A percentile compares a stretch with the other conserved stretches of the same genome.
Evolutionary conservation across 768 basidiomycete species (phyloP).

Genomic region (Pulveroboletus sp.): DNA sequence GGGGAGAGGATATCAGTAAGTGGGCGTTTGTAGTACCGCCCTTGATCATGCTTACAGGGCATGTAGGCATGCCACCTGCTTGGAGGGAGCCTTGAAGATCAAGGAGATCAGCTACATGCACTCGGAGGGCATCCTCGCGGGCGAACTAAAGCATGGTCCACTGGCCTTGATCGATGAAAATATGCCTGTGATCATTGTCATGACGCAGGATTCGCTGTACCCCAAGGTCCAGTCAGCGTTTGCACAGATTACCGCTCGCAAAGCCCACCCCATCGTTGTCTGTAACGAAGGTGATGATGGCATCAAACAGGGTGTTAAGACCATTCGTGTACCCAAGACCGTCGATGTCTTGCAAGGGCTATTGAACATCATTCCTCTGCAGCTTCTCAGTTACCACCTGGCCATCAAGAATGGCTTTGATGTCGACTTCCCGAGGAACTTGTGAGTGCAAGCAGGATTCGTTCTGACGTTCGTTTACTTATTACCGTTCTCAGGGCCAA

Average conservation of each 20-base stretch:
- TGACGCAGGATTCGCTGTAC: slow-evolving; percentile 98
- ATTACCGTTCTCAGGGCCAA: slow-evolving; percentile 50
- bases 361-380: slow-evolving; percentile 94
- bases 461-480: slow-evolving; percentile 4
- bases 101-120: slow-evolving; percentile 92
- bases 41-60: not conserved
- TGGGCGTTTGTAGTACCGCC: slow-evolving; percentile 1
- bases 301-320: slow-evolving; percentile 69
- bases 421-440: slow-evolving; percentile 96
- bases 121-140: slow-evolving; percentile 80
- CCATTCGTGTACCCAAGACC: slow-evolving; percentile 92
- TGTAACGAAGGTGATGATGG: slow-evolving; percentile 90
- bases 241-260: slow-evolving; percentile 94
- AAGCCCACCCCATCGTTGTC: slow-evolving; percentile 91
- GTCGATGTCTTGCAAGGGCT: slow-evolving; percentile 94
- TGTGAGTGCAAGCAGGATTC: slow-evolving; percentile 47
- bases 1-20: slow-evolving; percentile 96
- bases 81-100: slow-evolving; percentile 98
- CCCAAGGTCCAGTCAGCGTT: slow-evolving; percentile 98
- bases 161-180: slow-evolving; percentile 97
- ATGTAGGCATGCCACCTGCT: slow-evolving; percentile 82
- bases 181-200: slow-evolving; percentile 98
- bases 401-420: slow-evolving; percentile 95
- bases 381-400: slow-evolving; percentile 93
- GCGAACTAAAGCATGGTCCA: slow-evolving; percentile 98